Percentiles rank a stretch among this genome's conserved stretches.
Evolutionary conservation across 768 basidiomycete genomes (phyloP).

Genomic region (Amyloporia xantha): DNA sequence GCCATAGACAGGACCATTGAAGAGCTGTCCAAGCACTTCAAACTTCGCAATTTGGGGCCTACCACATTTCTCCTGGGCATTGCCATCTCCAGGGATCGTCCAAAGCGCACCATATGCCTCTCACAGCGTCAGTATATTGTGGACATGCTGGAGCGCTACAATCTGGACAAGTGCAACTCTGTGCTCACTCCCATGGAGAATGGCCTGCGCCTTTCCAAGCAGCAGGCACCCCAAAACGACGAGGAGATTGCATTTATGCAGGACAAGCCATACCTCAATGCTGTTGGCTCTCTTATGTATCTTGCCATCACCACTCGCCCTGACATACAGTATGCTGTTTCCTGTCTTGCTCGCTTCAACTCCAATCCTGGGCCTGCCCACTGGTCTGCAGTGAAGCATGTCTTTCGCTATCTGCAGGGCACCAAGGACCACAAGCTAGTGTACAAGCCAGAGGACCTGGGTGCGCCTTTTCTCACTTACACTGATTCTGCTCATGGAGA

Average conservation of each 20-base stretch:
- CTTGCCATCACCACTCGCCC: slow-evolving; percentile 20
- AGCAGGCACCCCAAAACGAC: slow-evolving; percentile 3
- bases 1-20: slow-evolving; percentile 1
- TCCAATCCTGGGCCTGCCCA: slow-evolving; percentile 15
- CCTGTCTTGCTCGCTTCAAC: slow-evolving; percentile 16
- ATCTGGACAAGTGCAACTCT: slow-evolving; percentile 1
- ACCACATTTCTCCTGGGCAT: slow-evolving; percentile 17
- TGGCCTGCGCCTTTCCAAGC: neutral
- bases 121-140: slow-evolving; percentile 13
- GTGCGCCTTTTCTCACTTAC: slow-evolving; percentile 11
- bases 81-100: slow-evolving; percentile 15
- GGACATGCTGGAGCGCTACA: slow-evolving; percentile 8
- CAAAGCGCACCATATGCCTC: slow-evolving; percentile 15
- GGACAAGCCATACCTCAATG: slow-evolving; percentile 10
- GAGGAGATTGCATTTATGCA: slow-evolving; percentile 2
- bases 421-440: slow-evolving; percentile 9
- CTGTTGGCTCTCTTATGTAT: slow-evolving; percentile 28
- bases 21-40: slow-evolving; percentile 5
- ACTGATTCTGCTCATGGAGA: slow-evolving; percentile 28
- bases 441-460: neutral
- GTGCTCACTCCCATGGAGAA: slow-evolving; percentile 8
- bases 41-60: slow-evolving; percentile 5
- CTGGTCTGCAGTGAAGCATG: slow-evolving; percentile 18
- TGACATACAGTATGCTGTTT: slow-evolving; percentile 24
- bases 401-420: slow-evolving; percentile 19